These are phyloP conservation scores for Macrolepiota fuliginosa DNA, from an alignment of 768 basidiomycete species.

Conservation along the genomic window DNA sequence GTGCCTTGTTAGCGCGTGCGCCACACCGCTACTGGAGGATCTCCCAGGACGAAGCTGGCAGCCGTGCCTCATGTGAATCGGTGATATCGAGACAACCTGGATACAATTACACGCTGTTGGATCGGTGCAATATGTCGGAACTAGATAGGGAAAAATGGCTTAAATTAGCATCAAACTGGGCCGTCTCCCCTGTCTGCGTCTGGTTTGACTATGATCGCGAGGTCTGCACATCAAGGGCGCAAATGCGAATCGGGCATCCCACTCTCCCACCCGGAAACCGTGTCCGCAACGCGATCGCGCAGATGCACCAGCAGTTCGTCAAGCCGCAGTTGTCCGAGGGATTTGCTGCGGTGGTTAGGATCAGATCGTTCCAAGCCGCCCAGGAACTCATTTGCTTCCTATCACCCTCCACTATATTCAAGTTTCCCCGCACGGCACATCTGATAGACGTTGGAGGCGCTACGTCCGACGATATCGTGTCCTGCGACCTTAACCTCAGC, in stretches of 20 bases:
- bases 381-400: conserved; percentile 43
- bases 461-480: conserved; percentile 50
- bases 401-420: conserved; percentile 35
- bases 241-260: conserved; percentile 55
- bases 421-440: conserved; percentile 63
- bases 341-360: conserved; percentile 45
- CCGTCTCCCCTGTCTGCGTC: conserved; percentile 41
- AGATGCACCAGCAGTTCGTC: conserved; percentile 47
- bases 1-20: conserved; percentile 44
- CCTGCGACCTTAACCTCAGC: conserved; percentile 20
- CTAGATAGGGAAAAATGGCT: conserved; percentile 51
- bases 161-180: conserved; percentile 46
- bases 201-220: conserved; percentile 53
- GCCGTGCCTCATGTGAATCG: conserved; percentile 45
- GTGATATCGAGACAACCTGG: conserved; percentile 40
- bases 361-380: conserved; percentile 51
- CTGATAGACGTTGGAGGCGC: conserved; percentile 57
- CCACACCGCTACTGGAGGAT: conserved; percentile 42
- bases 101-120: conserved; percentile 44
- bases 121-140: conserved; percentile 52
- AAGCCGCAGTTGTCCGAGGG: conserved; percentile 49
- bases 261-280: conserved; percentile 54
- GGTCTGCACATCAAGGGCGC: conserved; percentile 53
- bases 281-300: conserved; percentile 52
- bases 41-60: conserved; percentile 57